Base-by-base conservation (phyloP, 345 rosid genomes). In the Salix exigua region DNA sequence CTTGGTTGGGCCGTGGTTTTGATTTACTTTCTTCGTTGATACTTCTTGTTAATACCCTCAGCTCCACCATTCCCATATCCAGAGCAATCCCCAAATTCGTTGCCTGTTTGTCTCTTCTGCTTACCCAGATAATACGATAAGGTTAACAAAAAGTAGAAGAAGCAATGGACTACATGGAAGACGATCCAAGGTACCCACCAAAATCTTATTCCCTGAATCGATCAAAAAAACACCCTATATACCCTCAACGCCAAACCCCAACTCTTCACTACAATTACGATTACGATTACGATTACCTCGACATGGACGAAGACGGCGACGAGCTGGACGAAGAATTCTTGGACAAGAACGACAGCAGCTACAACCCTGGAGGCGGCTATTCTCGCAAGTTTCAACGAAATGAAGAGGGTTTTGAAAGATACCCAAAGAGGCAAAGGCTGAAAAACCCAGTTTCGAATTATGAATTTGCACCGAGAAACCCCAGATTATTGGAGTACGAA, bases 401-500 rank as follows among this genome's bases (percentile, higher is more conserved):
- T 25, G 72, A 80, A 6, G 79, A 80, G 7, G 66, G 23, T 9
- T 82, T 81, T 31, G 87, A 77, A 53, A 75, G 86, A 63, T 75
- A 85, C 69, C 81, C 85, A 4, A 85, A 87, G 68, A 82, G 83
- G 80, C 89, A 75, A 68, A 83, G 75, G 77, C 75, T 82, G 40
- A 84, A 80, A 58, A 81, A 44, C 33, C 33, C 73, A 11, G 82
- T 60, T 40, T 75, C 81, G 14, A 77, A 75, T 58, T 84, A 81
- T 62, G 87, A 77, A 30, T 75, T 80, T 4, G 83, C 69, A 1
- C 76, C 87, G 1, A 73, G 84, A 26, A 44, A 35, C 40, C 74
- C 74, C 21, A 58, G 67, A 23, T 38, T 42, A 62, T 50, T 28
- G 14, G 35, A 23, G 7, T 4, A 26, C 9, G 62, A 61, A 38